Evolutionary conservation across 345 rosid genomes (phyloP).

Genomic region (Reutealis trisperma): DNA sequence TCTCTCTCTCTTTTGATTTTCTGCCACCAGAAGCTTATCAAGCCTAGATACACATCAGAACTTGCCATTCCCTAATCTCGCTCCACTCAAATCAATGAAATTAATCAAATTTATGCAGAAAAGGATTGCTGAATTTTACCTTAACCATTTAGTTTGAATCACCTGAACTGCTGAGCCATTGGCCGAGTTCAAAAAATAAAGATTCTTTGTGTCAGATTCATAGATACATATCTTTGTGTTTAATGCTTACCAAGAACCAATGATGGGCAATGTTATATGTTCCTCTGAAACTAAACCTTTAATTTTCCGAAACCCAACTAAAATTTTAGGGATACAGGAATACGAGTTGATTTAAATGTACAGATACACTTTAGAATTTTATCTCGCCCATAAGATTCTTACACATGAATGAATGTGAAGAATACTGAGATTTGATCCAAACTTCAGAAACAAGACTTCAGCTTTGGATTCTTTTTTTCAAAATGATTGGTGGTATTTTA

Average conservation of each 20-base stretch:
- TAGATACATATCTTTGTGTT: no score
- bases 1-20: no score
- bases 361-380: not conserved
- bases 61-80: no score
- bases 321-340: not conserved
- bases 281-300: not conserved
- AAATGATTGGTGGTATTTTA: not conserved
- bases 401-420: not conserved
- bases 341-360: not conserved
- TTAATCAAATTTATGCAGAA: no score
- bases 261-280: no score
- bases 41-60: no score
- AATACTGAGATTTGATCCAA: not conserved
- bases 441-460: not conserved
- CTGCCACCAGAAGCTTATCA: no score
- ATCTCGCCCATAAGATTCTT: not conserved
- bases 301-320: not conserved
- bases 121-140: not conserved
- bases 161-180: no score
- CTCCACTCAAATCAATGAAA: no score
- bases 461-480: not conserved
- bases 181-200: no score
- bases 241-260: no score
- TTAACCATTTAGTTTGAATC: not conserved
- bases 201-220: no score